phyloP scores from a whole-genome alignment of 257 asterid genomes.

The Cynanchum wilfordii region DNA sequence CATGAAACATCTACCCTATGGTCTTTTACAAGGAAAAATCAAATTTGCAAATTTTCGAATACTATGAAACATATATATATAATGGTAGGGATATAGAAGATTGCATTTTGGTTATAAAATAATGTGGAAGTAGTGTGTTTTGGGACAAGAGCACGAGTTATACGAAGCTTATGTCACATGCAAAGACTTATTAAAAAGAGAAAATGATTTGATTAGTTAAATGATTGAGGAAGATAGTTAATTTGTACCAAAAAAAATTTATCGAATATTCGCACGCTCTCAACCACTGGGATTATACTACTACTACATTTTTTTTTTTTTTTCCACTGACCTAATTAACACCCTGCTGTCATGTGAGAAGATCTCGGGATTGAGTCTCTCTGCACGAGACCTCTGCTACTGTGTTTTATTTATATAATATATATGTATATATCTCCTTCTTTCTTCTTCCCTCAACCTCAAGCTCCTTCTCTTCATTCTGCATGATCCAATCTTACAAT shows the following conservation, averaged over 20 bases:
- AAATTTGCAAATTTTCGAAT: too few relatives aligned
- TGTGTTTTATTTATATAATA: too few relatives aligned
- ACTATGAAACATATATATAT: too few relatives aligned
- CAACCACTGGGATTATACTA: slow-evolving; percentile 30
- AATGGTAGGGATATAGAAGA: not conserved
- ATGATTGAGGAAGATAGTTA: slow-evolving; percentile 32
- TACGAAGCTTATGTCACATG: slow-evolving; percentile 58
- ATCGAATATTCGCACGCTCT: slow-evolving; percentile 87
- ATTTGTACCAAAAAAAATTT: slow-evolving; percentile 37
- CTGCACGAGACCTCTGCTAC: slow-evolving; percentile 30
- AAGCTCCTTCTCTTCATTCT: not conserved
- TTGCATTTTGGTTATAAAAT: not conserved
- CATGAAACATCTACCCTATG: too few relatives aligned
- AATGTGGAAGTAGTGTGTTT: not conserved
- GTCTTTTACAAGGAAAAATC: too few relatives aligned
- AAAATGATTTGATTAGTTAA: slow-evolving; percentile 35
- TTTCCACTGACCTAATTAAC: slow-evolving; percentile 13
- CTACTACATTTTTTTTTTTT: not conserved
- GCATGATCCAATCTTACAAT: slow-evolving; percentile 36
- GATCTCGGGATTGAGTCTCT: slow-evolving; percentile 65
- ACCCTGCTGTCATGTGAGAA: slow-evolving; percentile 46
- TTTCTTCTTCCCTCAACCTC: not conserved
- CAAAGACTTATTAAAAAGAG: slow-evolving; percentile 20
- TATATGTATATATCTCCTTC: too few relatives aligned
- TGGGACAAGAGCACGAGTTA: slow-evolving; percentile 25